Evolutionary conservation across 176 grass and related monocot genomes (phyloP).

Genomic region (Bolboschoenus planiculmis): DNA sequence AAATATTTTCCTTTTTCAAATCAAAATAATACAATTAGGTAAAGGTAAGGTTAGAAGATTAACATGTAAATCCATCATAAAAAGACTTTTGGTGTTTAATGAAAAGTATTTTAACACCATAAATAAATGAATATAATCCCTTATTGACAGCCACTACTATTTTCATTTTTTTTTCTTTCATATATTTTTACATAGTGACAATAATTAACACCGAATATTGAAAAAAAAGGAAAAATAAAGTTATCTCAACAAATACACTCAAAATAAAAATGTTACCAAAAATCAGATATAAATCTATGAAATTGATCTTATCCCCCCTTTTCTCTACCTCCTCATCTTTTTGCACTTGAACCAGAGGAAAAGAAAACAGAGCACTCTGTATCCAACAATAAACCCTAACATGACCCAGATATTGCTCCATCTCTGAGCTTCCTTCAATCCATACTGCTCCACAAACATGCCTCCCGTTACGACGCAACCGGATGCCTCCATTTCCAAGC

Average conservation of each 20-base stretch:
- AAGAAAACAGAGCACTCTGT: slow-evolving; percentile 78
- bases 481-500: slow-evolving; percentile 31
- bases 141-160: not conserved
- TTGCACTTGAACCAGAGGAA: slow-evolving; percentile 80
- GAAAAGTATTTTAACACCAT: not conserved
- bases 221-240: not conserved
- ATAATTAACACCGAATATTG: not conserved
- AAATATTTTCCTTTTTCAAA: no score
- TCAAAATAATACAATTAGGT: not conserved
- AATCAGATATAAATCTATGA: slow-evolving; percentile 1
- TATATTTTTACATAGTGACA: not conserved
- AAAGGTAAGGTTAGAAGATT: not conserved
- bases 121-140: slow-evolving; percentile 8
- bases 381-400: slow-evolving; percentile 61
- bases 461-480: slow-evolving; percentile 54
- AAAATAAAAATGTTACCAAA: slow-evolving; percentile 3
- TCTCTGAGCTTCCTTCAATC: slow-evolving; percentile 53
- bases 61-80: not conserved
- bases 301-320: not conserved
- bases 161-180: not conserved
- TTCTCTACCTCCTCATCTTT: slow-evolving; percentile 40
- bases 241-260: slow-evolving; percentile 5
- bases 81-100: not conserved
- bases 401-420: slow-evolving; percentile 77
- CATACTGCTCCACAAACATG: slow-evolving; percentile 62